Percentiles rank a stretch among this genome's conserved stretches.
These are phyloP conservation scores for Citrus medica DNA, from an alignment of 345 rosid species.

Conservation along the genomic window DNA sequence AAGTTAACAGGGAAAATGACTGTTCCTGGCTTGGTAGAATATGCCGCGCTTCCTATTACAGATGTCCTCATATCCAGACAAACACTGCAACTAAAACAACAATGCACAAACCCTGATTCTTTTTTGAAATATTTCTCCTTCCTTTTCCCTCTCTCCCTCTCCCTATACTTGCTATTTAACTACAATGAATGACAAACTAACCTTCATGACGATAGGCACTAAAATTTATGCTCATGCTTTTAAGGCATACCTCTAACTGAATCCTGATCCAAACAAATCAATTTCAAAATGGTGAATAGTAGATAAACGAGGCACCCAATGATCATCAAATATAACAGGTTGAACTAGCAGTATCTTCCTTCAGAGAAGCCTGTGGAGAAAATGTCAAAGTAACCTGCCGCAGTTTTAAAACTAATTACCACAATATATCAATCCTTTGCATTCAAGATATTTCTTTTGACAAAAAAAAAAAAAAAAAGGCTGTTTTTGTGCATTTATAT, in stretches of 20 bases:
- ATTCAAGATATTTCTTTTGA: conserved; percentile 25
- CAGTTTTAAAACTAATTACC: conserved; percentile 57
- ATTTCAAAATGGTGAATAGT: conserved; percentile 70
- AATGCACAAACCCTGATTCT: conserved; percentile 17
- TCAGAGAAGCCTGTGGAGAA: conserved; percentile 81
- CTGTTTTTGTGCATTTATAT: background rate
- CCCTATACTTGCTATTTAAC: conserved; percentile 21
- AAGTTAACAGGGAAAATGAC: conserved; percentile 36
- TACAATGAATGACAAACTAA: conserved; percentile 51
- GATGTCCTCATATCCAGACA: conserved; percentile 38
- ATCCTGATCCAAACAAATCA: conserved; percentile 82
- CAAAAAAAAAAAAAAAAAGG: conserved; percentile 18
- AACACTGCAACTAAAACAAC: conserved; percentile 25
- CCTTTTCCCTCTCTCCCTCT: conserved; percentile 4
- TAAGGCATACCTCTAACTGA: conserved; percentile 82
- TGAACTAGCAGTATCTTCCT: conserved; percentile 82
- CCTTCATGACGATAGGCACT: conserved; percentile 56
- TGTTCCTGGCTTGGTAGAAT: conserved; percentile 9
- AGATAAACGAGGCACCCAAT: conserved; percentile 61
- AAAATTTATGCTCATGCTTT: conserved; percentile 51
- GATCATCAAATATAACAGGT: conserved; percentile 71
- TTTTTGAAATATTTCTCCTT: conserved; percentile 2
- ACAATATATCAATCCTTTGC: conserved; percentile 34
- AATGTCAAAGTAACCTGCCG: conserved; percentile 61
- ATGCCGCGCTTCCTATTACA: conserved; percentile 18